Base-by-base conservation (phyloP, 164 flowering plant species). In the Amborella trichopoda region DNA sequence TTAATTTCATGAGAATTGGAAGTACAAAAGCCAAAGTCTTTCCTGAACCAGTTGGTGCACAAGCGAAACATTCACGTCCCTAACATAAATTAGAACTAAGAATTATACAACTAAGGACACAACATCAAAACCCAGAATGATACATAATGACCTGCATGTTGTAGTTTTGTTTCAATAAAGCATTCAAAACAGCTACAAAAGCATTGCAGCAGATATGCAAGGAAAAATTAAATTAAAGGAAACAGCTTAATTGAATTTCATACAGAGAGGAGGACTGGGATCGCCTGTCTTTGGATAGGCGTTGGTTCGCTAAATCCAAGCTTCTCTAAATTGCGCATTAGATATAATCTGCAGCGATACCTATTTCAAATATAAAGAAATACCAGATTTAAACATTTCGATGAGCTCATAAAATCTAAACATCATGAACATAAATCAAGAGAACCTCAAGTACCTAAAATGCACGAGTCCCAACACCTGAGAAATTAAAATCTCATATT, bases 41-140 rank as follows among this genome's bases (percentile, higher is more conserved):
- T 4, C 99, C 99, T 46, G 96, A 91, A 47, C 99, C 96, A 56
- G 96, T 91, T 27, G 99, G 96, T 52, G 96, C 96, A 75, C 90
- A 84, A 27, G 88, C 93, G 76, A 91, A 91, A 65, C 99, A 91
- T 53, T 87, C 95, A 48, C 90, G 80, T 9, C 83, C 96, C 99
- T 90, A 53, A 14, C 23, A 45, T 25, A 28, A 28, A 3, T 3
- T 3, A 21, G 34, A 30, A 13, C 34, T 13, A 30, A 30, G n/a
- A n/a, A n/a, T n/a, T n/a, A n/a, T n/a, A n/a, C n/a, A n/a, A n/a
- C n/a, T n/a, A n/a, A n/a, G n/a, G n/a, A n/a, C n/a, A n/a, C n/a
- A n/a, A n/a, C n/a, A n/a, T n/a, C n/a, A n/a, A n/a, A n/a, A n/a
- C n/a, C n/a, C n/a, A n/a, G n/a, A n/a, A n/a, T n/a, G n/a, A n/a